Evolutionary conservation across 2,329 filamentous ascomycete genomes (phyloP).

Genomic region (Sclerotiophoma versabilis): DNA sequence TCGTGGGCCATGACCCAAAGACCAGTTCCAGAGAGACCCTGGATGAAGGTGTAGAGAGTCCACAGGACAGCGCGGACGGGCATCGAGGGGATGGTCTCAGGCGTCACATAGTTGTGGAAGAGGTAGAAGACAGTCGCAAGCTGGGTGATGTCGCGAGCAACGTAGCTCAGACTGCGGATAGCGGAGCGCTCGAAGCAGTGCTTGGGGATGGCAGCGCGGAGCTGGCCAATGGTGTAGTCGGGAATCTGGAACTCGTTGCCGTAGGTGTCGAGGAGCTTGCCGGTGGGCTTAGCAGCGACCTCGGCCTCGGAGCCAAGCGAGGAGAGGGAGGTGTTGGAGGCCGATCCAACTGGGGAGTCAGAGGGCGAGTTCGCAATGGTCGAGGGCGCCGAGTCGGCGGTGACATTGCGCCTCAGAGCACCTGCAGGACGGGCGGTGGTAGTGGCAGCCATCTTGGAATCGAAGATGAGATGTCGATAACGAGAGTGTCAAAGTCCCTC

Average conservation of each 20-base stretch:
- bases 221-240: constrained; percentile 97
- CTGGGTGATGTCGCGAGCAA: constrained; percentile 77
- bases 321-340: constrained; percentile 89
- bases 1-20: constrained; percentile 97
- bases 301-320: constrained; percentile 78
- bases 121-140: constrained; percentile 81
- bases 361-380: constrained; percentile 64
- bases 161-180: constrained; percentile 77
- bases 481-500: constrained; percentile 1
- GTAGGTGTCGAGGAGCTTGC: constrained; percentile 85
- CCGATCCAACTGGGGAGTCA: constrained; percentile 68
- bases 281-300: constrained; percentile 54
- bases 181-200: constrained; percentile 95
- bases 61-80: constrained; percentile 70
- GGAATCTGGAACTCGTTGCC: constrained; percentile 94
- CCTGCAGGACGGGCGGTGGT: constrained; percentile 62
- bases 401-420: constrained; percentile 54
- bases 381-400: constrained; percentile 59
- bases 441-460: constrained; percentile 53
- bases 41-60: constrained; percentile 76
- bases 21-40: constrained; percentile 92
- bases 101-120: constrained; percentile 89
- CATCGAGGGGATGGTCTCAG: constrained; percentile 77
- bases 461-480: constrained; percentile 7
- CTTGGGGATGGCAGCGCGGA: constrained; percentile 94